Evolutionary conservation across 2,329 filamentous ascomycete species (phyloP).

Genomic region (Aphanocladium album): DNA sequence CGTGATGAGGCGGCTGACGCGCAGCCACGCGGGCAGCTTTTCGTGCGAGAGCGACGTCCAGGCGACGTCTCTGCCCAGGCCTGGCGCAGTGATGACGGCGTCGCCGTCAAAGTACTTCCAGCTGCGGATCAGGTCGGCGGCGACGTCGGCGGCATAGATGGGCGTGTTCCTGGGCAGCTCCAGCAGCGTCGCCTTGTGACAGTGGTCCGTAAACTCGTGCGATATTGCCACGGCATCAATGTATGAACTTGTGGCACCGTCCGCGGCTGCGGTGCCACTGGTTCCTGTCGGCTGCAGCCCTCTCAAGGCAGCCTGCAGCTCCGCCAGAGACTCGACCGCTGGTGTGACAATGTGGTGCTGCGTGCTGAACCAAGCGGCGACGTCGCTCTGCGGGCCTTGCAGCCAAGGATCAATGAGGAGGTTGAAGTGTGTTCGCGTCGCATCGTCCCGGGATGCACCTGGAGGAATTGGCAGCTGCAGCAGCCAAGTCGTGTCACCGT

Average conservation of each 20-base stretch:
- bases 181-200: slow-evolving; percentile 55
- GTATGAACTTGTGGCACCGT: slow-evolving; percentile 22
- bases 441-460: slow-evolving; percentile 2
- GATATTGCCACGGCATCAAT: slow-evolving; percentile 57
- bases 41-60: slow-evolving; percentile 20
- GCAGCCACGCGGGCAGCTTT: slow-evolving; percentile 54
- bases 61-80: slow-evolving; percentile 30
- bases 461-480: slow-evolving; percentile 54
- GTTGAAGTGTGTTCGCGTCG: slow-evolving; percentile 49
- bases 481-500: slow-evolving; percentile 63
- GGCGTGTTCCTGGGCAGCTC: slow-evolving; percentile 50
- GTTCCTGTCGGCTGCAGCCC: slow-evolving; percentile 37
- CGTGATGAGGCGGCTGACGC: slow-evolving; percentile 52
- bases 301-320: slow-evolving; percentile 47
- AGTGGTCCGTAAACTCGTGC: slow-evolving; percentile 67
- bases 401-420: slow-evolving; percentile 64
- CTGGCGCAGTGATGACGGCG: slow-evolving; percentile 44
- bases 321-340: slow-evolving; percentile 47
- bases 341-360: slow-evolving; percentile 57
- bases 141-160: slow-evolving; percentile 55
- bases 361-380: slow-evolving; percentile 59
- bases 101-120: slow-evolving; percentile 55
- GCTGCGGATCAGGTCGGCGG: slow-evolving; percentile 48
- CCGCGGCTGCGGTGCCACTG: not conserved
- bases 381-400: slow-evolving; percentile 55